Percentiles rank a stretch among this genome's conserved stretches.
phyloP scores from a whole-genome alignment of 352 stramenopile genomes.

The Aphanomyces euteiches region DNA sequence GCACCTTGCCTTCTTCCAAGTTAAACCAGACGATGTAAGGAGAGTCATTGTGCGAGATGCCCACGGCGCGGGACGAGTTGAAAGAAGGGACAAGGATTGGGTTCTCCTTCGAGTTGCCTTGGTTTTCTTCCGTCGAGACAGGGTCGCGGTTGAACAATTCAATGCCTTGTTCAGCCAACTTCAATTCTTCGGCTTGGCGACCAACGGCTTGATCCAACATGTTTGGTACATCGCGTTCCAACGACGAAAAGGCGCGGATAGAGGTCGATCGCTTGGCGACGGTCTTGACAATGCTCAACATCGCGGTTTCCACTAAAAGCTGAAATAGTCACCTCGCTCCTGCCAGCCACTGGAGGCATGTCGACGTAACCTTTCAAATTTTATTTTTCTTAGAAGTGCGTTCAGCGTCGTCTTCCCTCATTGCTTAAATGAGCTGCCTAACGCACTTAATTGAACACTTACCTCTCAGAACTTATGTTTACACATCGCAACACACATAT shows the following conservation, averaged over 20 bases:
- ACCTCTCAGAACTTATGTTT: not conserved
- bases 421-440: no score
- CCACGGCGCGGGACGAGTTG: slow-evolving; percentile 61
- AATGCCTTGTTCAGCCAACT: slow-evolving; percentile 63
- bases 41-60: slow-evolving; percentile 85
- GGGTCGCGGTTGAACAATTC: slow-evolving; percentile 78
- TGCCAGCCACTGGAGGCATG: slow-evolving; percentile 20
- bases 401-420: no score
- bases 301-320: slow-evolving; percentile 25
- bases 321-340: slow-evolving; percentile 29
- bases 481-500: not conserved
- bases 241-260: slow-evolving; percentile 52
- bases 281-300: slow-evolving; percentile 31
- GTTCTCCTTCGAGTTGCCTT: slow-evolving; percentile 87
- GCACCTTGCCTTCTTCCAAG: slow-evolving; percentile 80
- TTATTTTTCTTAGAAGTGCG: slow-evolving; percentile 11
- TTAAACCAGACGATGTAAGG: slow-evolving; percentile 88
- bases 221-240: slow-evolving; percentile 51
- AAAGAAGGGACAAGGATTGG: slow-evolving; percentile 84
- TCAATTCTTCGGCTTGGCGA: slow-evolving; percentile 69
- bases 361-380: not conserved
- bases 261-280: slow-evolving; percentile 25
- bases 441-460: slow-evolving; percentile 16
- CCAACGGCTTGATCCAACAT: slow-evolving; percentile 79
- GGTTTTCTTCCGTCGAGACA: slow-evolving; percentile 77